phyloP scores from a whole-genome alignment of 352 stramenopile genomes.

The Phytopythium delawarense region DNA sequence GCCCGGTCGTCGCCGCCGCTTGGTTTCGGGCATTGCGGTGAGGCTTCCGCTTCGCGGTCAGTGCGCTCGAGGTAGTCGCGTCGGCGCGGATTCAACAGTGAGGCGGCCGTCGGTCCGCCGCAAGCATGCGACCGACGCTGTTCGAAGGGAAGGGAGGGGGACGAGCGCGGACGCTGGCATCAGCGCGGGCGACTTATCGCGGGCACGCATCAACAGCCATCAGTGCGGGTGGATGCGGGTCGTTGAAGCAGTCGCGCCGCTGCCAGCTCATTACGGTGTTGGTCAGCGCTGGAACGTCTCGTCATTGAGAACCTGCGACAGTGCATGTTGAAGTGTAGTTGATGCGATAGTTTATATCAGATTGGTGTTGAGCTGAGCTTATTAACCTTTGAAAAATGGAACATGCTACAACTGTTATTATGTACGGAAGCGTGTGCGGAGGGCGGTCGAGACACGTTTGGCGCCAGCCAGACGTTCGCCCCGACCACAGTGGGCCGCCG shows the following conservation, averaged over 20 bases:
- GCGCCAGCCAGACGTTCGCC: background rate
- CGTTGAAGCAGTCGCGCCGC: background rate
- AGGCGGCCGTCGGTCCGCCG: background rate
- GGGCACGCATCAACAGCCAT: background rate
- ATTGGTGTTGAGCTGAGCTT: background rate
- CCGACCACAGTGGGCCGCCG: background rate
- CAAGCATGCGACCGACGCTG: background rate
- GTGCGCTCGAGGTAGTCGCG: background rate
- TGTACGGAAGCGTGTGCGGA: background rate
- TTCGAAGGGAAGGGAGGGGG: background rate
- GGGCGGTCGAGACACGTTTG: background rate
- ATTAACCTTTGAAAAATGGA: background rate
- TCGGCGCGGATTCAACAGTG: background rate
- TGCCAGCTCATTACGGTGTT: background rate
- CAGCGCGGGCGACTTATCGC: background rate
- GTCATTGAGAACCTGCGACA: background rate
- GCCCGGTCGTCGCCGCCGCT: constrained; percentile 1
- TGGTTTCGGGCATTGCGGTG: background rate
- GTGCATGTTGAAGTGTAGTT: background rate
- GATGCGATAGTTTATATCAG: background rate
- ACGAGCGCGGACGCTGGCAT: background rate
- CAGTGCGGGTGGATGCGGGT: background rate
- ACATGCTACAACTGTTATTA: background rate
- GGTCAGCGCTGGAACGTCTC: background rate
- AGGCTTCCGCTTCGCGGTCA: no score